phyloP scores from a whole-genome alignment of 2,329 filamentous ascomycete genomes.

The Beauveria pseudobassiana region DNA sequence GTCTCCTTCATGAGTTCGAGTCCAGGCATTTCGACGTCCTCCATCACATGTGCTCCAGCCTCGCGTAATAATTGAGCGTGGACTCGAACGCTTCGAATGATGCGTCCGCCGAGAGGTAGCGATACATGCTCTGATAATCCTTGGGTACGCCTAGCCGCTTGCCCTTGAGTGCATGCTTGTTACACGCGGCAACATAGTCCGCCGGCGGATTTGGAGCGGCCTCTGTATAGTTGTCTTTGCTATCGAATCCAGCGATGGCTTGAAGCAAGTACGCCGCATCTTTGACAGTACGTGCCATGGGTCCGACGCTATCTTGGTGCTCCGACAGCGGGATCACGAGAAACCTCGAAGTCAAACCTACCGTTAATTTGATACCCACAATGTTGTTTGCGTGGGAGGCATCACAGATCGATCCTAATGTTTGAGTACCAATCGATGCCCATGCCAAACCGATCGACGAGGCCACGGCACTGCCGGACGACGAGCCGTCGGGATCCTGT shows the following conservation, averaged over 20 bases:
- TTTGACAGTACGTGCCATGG: slow-evolving; percentile 55
- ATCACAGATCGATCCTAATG: slow-evolving; percentile 54
- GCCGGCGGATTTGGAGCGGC: slow-evolving; percentile 48
- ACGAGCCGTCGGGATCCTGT: slow-evolving; percentile 56
- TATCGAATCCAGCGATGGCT: slow-evolving; percentile 55
- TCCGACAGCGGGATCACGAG: slow-evolving; percentile 59
- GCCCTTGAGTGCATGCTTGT: slow-evolving; percentile 42
- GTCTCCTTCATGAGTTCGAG: slow-evolving; percentile 39
- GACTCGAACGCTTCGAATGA: slow-evolving; percentile 44
- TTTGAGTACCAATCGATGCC: slow-evolving; percentile 38
- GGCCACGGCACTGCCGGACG: slow-evolving; percentile 56
- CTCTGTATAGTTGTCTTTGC: slow-evolving; percentile 55
- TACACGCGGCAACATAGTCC: slow-evolving; percentile 54
- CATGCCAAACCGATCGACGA: slow-evolving; percentile 52
- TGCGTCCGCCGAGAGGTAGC: neutral
- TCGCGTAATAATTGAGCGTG: slow-evolving; percentile 43
- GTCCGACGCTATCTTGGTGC: slow-evolving; percentile 59
- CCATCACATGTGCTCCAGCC: slow-evolving; percentile 52
- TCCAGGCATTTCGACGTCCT: slow-evolving; percentile 44
- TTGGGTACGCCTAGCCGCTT: slow-evolving; percentile 55
- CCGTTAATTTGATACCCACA: slow-evolving; percentile 62
- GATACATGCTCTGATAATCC: slow-evolving; percentile 43
- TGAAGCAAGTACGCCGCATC: slow-evolving; percentile 58
- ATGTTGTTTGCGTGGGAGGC: slow-evolving; percentile 50
- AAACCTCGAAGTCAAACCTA: slow-evolving; percentile 55